Conservation (phyloP, 371 early-diverging fungal genomes). For the Rhizomucor pusillus region DNA sequence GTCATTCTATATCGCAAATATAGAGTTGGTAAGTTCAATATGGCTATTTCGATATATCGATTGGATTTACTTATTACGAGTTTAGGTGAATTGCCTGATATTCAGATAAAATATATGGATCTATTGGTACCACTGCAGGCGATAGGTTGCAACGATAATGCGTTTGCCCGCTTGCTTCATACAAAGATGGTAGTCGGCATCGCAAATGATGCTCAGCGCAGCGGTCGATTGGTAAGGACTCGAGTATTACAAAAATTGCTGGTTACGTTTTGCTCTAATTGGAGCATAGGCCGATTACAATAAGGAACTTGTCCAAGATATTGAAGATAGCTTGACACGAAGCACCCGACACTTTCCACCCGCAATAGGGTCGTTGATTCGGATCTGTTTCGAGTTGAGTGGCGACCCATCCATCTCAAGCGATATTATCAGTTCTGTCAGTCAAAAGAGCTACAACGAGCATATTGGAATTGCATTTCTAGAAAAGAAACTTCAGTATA, state of each 20-base stretch:
- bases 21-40: constrained; percentile 38
- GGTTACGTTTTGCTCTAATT: background rate
- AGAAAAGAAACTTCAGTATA: constrained; percentile 31
- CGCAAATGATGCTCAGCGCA: constrained; percentile 20
- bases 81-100: constrained; percentile 75
- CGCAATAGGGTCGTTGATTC: constrained; percentile 51
- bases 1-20: constrained; percentile 65
- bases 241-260: no score
- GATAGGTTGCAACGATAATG: constrained; percentile 60
- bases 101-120: constrained; percentile 65
- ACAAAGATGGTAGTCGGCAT: constrained; percentile 45
- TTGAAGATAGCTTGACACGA: constrained; percentile 24
- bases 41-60: background rate
- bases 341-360: constrained; percentile 45
- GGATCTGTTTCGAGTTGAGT: constrained; percentile 52
- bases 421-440: constrained; percentile 29
- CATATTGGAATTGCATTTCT: constrained; percentile 59
- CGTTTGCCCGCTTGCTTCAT: constrained; percentile 60
- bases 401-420: constrained; percentile 25
- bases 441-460: constrained; percentile 51
- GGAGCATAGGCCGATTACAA: constrained; percentile 21
- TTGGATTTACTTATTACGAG: background rate
- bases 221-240: constrained; percentile 1
- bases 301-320: constrained; percentile 24
- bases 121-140: constrained; percentile 65